These are phyloP conservation scores for Scopulariopsis brevicaulis DNA, from an alignment of 2,329 filamentous ascomycete genomes.

Conservation along the genomic window DNA sequence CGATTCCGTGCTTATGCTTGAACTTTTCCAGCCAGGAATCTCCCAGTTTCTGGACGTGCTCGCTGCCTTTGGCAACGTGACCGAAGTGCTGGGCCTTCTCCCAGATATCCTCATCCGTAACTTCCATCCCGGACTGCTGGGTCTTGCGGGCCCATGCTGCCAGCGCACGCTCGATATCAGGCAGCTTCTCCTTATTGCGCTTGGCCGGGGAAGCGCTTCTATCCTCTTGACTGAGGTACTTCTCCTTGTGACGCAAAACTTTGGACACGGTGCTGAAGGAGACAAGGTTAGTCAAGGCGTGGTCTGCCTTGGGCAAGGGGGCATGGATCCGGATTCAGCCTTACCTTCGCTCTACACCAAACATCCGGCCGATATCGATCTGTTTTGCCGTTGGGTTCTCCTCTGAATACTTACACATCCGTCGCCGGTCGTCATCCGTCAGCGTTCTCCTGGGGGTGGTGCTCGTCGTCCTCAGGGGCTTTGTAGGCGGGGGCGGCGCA, in stretches of 20 bases:
- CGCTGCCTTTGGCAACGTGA: slow-evolving; percentile 48
- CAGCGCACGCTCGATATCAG: slow-evolving; percentile 85
- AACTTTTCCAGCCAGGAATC: slow-evolving; percentile 86
- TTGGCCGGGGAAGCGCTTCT: slow-evolving; percentile 71
- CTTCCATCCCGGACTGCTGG: slow-evolving; percentile 59
- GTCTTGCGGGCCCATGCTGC: slow-evolving; percentile 79
- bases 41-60: slow-evolving; percentile 58
- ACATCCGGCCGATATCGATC: slow-evolving; percentile 89
- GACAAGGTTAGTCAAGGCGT: neutral
- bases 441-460: slow-evolving; percentile 70
- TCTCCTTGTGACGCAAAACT: slow-evolving; percentile 86
- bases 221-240: slow-evolving; percentile 77
- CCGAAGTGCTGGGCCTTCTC: slow-evolving; percentile 79
- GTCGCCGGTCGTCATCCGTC: slow-evolving; percentile 78
- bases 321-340: slow-evolving; percentile 10
- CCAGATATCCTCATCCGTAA: slow-evolving; percentile 72
- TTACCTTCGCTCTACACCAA: slow-evolving; percentile 96
- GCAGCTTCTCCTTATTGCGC: slow-evolving; percentile 70
- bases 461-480: neutral
- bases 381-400: slow-evolving; percentile 87
- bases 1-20: slow-evolving; percentile 71
- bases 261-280: slow-evolving; percentile 86
- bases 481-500: neutral
- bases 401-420: slow-evolving; percentile 90
- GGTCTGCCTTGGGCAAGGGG: neutral